Base-by-base conservation (phyloP, 306 rosid genomes). In the Quercus aquifolioides region DNA sequence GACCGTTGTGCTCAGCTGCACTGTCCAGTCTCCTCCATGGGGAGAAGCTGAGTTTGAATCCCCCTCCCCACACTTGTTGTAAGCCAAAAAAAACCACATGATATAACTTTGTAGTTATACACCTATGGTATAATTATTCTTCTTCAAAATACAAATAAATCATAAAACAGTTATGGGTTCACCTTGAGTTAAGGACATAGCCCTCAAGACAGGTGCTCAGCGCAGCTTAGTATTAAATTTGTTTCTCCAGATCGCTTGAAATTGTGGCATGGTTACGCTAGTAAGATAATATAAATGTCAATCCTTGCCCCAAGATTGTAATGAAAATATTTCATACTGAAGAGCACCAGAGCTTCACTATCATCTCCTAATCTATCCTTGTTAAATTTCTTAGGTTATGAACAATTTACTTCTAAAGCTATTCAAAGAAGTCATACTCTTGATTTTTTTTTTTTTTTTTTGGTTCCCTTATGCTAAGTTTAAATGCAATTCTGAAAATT, bases 211-310 rank as follows among this genome's bases (percentile, higher is more conserved):
- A 71, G 41, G 57, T 71, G 75, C 55, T 46, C 30, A 64, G 17
- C 6, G 5, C 46, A 30, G 46, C 41, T 20, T 19, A 21, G 30
- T 31, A 71, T 26, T 17, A 49, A 41, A 71, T 71, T 41, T 68
- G 52, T 68, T 43, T 71, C 58, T 51, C 75, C 17, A 70, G 59
- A 33, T 71, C 8, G 75, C 35, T 71, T 43, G 58, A 51, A 71
- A 11, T 71, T 20, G 38, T 20, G 20, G 57, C 35, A 17, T 12
- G 30, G 13, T 71, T 71, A 31, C 21, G 3, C 72, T 33, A 33
- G 52, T 68, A 68, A 68, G 11, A n/a, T 65, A 41, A n/a, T 31
- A 14, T 30, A 6, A 31, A 30, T 31, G 13, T n/a, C 19, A 70
- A 18, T 2, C 13, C 20, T 21, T 46, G 3, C 19, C 9, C 20